These are phyloP conservation scores for Kwoniella sp. DNA, from an alignment of 768 basidiomycete genomes.

Conservation along the genomic window DNA sequence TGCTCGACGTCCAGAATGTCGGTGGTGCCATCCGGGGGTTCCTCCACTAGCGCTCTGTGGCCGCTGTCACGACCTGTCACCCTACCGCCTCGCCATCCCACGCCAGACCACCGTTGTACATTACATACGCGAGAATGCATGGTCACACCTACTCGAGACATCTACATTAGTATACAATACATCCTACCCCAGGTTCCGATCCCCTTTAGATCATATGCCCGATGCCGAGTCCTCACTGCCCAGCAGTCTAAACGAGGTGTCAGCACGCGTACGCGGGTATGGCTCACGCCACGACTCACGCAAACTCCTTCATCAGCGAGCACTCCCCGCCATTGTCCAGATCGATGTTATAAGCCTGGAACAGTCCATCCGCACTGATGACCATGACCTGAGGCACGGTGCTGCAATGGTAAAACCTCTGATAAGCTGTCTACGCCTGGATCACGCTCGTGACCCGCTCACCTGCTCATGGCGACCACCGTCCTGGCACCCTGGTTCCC, in stretches of 20 bases:
- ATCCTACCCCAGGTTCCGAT: too few species aligned
- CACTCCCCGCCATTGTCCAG: constrained; percentile 95
- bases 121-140: constrained; percentile 6
- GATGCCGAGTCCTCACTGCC: constrained; percentile 33
- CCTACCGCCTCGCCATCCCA: background rate
- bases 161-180: too few species aligned
- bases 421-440: background rate
- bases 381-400: constrained; percentile 97
- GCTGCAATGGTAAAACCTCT: constrained; percentile 51
- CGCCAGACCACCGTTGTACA: background rate
- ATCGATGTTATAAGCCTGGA: constrained; percentile 94
- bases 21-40: constrained; percentile 89
- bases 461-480: constrained; percentile 86
- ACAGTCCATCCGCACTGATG: constrained; percentile 88
- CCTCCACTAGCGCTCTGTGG: constrained; percentile 54
- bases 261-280: background rate
- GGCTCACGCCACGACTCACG: constrained; percentile 40
- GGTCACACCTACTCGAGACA: too few species aligned
- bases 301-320: constrained; percentile 88
- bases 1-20: constrained; percentile 87
- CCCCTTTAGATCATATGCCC: too few species aligned
- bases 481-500: constrained; percentile 70
- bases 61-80: background rate
- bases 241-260: constrained; percentile 18
- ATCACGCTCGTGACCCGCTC: constrained; percentile 44